These are phyloP conservation scores for Phellinidium pouzarii DNA, from an alignment of 1,284 basidiomycete genomes.

Conservation along the genomic window DNA sequence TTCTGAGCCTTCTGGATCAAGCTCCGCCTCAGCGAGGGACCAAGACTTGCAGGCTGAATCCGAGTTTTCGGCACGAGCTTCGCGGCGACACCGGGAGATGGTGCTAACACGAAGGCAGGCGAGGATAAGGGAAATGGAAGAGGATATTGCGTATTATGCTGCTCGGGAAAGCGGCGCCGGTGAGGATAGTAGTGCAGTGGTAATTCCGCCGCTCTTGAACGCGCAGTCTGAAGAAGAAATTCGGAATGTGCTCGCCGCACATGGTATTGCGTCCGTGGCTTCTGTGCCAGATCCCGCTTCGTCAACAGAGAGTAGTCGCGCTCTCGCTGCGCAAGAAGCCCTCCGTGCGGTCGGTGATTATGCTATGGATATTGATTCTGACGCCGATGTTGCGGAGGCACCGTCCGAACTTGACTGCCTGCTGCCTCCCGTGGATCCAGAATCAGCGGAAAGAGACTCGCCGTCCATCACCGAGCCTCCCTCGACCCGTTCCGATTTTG, in stretches of 20 bases:
- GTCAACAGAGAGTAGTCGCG: constrained; percentile 20
- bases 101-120: not conserved
- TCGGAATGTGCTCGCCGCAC: constrained; percentile 3
- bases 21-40: not conserved
- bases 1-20: not conserved
- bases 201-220: constrained; percentile 6
- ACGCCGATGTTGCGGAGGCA: not conserved
- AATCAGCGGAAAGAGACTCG: not conserved
- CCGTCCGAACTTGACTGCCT: not conserved
- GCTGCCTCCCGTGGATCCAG: not conserved
- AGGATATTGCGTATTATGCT: constrained; percentile 12
- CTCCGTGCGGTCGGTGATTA: not conserved
- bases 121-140: constrained; percentile 10
- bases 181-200: not conserved
- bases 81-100: no score
- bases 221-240: constrained; percentile 5
- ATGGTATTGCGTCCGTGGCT: not conserved
- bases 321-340: constrained; percentile 20
- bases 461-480: not conserved
- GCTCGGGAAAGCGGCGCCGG: not conserved
- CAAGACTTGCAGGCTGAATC: no score
- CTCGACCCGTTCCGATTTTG: no score
- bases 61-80: no score
- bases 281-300: no score
- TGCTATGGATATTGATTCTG: not conserved